Base-by-base conservation (phyloP, 441 rosid species). In the Sinapis alba region DNA sequence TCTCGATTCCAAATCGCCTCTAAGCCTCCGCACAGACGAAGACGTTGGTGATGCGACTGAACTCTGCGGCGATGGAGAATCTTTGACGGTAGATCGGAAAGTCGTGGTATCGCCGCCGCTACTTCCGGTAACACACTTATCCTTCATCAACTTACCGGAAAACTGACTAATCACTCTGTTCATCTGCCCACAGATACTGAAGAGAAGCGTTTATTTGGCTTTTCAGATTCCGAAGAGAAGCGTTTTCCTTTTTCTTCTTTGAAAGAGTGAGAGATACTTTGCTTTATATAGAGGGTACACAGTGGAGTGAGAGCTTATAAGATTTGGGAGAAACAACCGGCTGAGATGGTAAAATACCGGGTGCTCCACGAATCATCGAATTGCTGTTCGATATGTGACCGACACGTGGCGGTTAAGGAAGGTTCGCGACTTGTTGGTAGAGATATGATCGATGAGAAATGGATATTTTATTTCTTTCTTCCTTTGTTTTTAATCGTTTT, bases 111-210 rank as follows among this genome's bases (percentile, higher is more conserved):
- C 94, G 0, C 78, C 67, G 50, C 78, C 66, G 73, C 30, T 30
- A 6, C 8, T 19, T 5, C 72, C 76, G 20, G 76, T 83, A 1
- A 82, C 53, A 34, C 77, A 83, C 72, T 85, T 91, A 0, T 89
- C 98, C 76, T 84, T 88, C 85, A 83, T 68, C 69, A 71, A 67
- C 79, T 83, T 82, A 80, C 68, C 57, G n/a, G 80, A 75, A 32
- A 72, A 78, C 73, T 82, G 90, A 65, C 4, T 78, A 62, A 77
- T 13, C 32, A 72, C 60, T 70, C 84, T 86, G 61, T 83, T 82
- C 78, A 66, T 66, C 19, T 28, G 79, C 56, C 56, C 82, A 79
- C 76, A 41, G 47, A 3, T 50, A n/a, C n/a, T n/a, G n/a, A n/a
- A n/a, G n/a, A n/a, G n/a, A 3, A 50, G 56, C 20, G 18, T 3